A percentile compares a stretch with the other conserved stretches of the same genome.
phyloP scores from a whole-genome alignment of 2,329 filamentous ascomycete species.

The Setomelanomma holmii region DNA sequence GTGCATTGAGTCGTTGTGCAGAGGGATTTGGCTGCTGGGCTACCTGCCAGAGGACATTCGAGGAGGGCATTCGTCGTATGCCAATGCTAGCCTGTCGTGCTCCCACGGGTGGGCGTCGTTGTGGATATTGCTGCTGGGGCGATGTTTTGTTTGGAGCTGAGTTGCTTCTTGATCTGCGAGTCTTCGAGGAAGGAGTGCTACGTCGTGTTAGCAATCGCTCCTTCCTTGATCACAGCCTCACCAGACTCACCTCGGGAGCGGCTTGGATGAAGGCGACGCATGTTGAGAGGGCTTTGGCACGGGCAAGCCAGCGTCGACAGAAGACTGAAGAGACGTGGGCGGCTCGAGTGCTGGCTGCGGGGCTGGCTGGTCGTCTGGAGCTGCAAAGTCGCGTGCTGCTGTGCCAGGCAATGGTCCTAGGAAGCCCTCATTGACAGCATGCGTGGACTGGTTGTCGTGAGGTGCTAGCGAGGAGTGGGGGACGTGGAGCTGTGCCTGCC shows the following conservation, averaged over 20 bases:
- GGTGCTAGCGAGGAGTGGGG: conserved; percentile 38
- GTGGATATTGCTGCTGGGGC: conserved; percentile 19
- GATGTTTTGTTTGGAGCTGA: conserved; percentile 29
- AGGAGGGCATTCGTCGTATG: conserved; percentile 43
- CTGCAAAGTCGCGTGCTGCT: conserved; percentile 44
- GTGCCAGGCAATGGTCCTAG: conserved; percentile 36
- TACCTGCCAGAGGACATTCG: conserved; percentile 28
- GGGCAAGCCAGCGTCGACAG: conserved; percentile 42
- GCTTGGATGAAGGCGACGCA: conserved; percentile 23
- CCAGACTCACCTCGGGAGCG: conserved; percentile 27
- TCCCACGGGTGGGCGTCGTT: conserved; percentile 33
- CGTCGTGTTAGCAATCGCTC: conserved; percentile 22
- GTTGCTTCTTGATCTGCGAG: conserved; percentile 35
- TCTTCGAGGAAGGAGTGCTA: conserved; percentile 21
- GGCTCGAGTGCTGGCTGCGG: conserved; percentile 35
- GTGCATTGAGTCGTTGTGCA: conserved; percentile 29
- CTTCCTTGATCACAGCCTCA: conserved; percentile 1
- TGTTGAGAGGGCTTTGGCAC: conserved; percentile 36
- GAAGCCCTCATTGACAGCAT: conserved; percentile 42
- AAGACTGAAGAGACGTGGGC: conserved; percentile 45
- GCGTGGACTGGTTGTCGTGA: conserved; percentile 41
- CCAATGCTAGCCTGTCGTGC: conserved; percentile 45
- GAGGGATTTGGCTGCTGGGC: conserved; percentile 29
- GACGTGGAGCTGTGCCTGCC: conserved; percentile 34
- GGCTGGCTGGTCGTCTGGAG: conserved; percentile 19